Evolutionary conservation across 2,329 filamentous ascomycete species (phyloP).

Genomic region (Periconia digitata): DNA sequence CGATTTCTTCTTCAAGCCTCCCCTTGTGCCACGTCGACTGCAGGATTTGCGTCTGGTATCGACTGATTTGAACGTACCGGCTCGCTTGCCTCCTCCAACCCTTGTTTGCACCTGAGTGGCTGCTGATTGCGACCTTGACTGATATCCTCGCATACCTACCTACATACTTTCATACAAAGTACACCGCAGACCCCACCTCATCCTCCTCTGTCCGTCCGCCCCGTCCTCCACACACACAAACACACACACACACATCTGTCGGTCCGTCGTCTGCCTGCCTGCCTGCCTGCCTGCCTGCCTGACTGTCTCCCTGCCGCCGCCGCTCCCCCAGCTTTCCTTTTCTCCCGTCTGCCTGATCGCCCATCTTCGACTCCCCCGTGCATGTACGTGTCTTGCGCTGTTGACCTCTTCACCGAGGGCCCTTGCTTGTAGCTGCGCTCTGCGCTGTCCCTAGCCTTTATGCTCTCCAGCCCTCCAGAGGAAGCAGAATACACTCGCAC

Average conservation of each 20-base stretch:
- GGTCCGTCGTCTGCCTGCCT: too few relatives aligned
- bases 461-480: slow-evolving; percentile 59
- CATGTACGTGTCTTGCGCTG: slow-evolving; percentile 29
- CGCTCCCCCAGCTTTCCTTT: not conserved
- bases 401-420: slow-evolving; percentile 19
- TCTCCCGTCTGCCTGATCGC: slow-evolving; percentile 4
- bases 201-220: not conserved
- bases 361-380: slow-evolving; percentile 7
- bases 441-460: slow-evolving; percentile 47
- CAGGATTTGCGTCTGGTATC: not conserved
- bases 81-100: not conserved
- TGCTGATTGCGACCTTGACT: not conserved
- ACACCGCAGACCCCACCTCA: slow-evolving; percentile 4
- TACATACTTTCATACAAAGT: too few relatives aligned
- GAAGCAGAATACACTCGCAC: slow-evolving; percentile 60
- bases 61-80: not conserved
- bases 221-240: too few relatives aligned
- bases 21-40: not conserved
- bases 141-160: not conserved
- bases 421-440: slow-evolving; percentile 15
- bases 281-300: too few relatives aligned
- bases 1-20: not conserved
- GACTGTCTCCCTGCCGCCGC: slow-evolving; percentile 2
- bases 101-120: not conserved
- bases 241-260: too few relatives aligned